Base-by-base conservation (phyloP, 176 grass and related monocot species). In the Urochloa ruziziensis region DNA sequence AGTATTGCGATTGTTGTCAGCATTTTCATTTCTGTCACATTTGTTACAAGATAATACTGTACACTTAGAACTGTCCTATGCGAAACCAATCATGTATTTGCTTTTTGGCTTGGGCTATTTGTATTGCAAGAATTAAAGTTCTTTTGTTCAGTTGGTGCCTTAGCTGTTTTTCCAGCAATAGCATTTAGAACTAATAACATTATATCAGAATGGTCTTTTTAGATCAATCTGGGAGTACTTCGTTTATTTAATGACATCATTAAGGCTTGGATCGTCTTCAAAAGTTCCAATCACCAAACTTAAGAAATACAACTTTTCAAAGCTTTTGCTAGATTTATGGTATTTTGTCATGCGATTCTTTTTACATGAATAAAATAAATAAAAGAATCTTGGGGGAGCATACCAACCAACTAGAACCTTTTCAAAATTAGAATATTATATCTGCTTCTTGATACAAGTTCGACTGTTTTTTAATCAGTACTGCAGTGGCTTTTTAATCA, bases 91-190 rank as follows among this genome's bases (percentile, higher is more conserved):
- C 23, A 62, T 62, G 18, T 10, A 77, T 77, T 77, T 77, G 42
- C n/a, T 73, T 21, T 32, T 29, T 70, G 44, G 28, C 11, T 67
- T 87, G 61, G 70, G 62, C 42, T 59, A 24, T 75, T 80, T 21
- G 9, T 69, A 27, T 52, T 44, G 12, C 9, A 63, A 69, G 23
- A 9, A 62, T 62, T 18, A 61, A 59, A 49, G 2, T 49, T 61
- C 9, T 48, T 49, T 39, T 28, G n/a, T 37, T 28, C 12, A 61
- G 16, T 29, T 28, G 24, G 9, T 7, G 35, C 35, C n/a, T 44
- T 44, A 11, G n/a, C 25, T 46, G 35, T 25, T 43, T 19, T 42
- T 84, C 24, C 10, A 36, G 29, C 5, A 1, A 32, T 40, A 16
- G 19, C 6, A 21, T 86, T 62, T 80, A 24, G 34, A 73, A 42